Evolutionary conservation across 495 filamentous ascomycete genomes (phyloP).

Genomic region (Neurospora africana): DNA sequence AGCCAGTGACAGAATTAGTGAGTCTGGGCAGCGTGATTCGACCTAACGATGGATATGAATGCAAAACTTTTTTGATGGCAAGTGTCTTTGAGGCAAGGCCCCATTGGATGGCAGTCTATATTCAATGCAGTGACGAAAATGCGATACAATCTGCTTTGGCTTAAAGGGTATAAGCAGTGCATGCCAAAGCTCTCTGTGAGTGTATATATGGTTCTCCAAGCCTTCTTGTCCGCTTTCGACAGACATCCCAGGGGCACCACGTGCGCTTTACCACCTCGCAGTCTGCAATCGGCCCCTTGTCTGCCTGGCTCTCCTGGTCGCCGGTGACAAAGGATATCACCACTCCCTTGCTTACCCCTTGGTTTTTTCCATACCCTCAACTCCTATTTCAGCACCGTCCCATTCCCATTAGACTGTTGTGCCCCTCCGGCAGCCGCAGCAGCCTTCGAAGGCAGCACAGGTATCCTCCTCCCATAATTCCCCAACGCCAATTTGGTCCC

Average conservation of each 20-base stretch:
- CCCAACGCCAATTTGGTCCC: conserved; percentile 70
- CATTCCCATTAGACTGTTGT: background rate
- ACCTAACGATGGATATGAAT: background rate
- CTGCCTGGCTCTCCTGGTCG: background rate
- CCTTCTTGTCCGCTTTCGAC: background rate
- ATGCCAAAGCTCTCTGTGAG: background rate
- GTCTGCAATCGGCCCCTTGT: background rate
- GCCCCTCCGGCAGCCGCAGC: background rate
- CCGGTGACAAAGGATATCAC: background rate
- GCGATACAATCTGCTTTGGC: background rate
- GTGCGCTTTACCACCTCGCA: background rate
- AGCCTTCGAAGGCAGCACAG: conserved; percentile 43
- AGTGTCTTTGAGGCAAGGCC: background rate
- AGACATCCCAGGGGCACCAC: background rate
- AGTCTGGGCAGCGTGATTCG: no score
- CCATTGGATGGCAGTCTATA: background rate
- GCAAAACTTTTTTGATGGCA: background rate
- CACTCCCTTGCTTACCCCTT: no score
- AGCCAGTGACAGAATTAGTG: no score
- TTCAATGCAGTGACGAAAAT: background rate
- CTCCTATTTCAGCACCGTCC: background rate
- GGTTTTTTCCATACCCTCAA: no score
- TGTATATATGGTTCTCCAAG: background rate
- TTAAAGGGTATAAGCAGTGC: background rate
- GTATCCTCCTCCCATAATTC: conserved; percentile 63